Evolutionary conservation across 2,329 filamentous ascomycete species (phyloP), one percentile per base, ranked within the genome.

Genomic region (Cladosporium cucumerinum): DNA sequence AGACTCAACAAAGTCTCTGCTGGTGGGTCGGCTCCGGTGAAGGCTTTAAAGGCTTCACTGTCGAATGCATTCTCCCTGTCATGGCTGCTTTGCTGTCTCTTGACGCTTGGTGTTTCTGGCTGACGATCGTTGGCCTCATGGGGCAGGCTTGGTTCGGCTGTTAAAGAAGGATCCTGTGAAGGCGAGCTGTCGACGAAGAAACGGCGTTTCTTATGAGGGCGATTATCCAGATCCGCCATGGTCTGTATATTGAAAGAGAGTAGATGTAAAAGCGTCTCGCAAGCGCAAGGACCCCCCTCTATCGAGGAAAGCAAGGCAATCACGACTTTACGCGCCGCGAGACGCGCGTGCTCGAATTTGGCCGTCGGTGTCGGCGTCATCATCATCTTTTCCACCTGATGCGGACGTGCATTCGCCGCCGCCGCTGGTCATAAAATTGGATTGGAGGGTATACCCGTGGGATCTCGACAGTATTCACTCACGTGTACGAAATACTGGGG

Each of bases 171-270:
- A 49, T 65, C 63, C n/a, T 65, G 57, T 8, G 54, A 26, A 11
- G 71, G 63, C 12, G 78, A 76, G 30, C 84, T 81, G 52, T 87
- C 84, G 18, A 82, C 79, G 69, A 89, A 89, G 76, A 88, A 88
- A 30, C 86, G 83, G 66, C 85, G 81, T 76, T 87, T 87, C 76
- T 89, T 89, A 26, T 77, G 75, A 5, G 86, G 87, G 23, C 84
- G 78, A 52, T 85, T 80, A 58, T 85, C 80, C 54, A 82, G 72
- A 66, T 80, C 77, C n/a, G 74, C 68, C 59, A 75, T 74, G 39
- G n/a, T 46, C 8, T 46, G 16, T 43, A 10, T 46, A 12, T 14
- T 18, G 6, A 12, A 26, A 32, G 51, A 23, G n/a, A 23, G 51
- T 55, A 28, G 28, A 23, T 11, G n/a, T 12, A 46, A 21, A 46